Evolutionary conservation across 1,139 yeast species (phyloP).

Genomic region (Geotrichum siamense): DNA sequence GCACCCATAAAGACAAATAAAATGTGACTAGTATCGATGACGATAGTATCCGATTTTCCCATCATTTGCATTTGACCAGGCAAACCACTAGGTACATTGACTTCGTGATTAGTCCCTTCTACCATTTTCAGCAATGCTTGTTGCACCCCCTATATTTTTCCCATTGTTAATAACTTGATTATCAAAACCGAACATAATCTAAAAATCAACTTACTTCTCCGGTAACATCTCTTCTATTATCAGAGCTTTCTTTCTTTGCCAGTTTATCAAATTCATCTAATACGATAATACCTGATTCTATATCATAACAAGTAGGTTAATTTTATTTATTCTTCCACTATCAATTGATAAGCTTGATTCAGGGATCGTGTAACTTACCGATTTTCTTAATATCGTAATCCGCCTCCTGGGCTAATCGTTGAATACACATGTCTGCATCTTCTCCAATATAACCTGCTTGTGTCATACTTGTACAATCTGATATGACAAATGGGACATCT

Average conservation of each 20-base stretch:
- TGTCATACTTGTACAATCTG: constrained; percentile 50
- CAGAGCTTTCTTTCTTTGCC: constrained; percentile 40
- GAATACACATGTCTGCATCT: constrained; percentile 48
- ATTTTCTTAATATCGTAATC: constrained; percentile 41
- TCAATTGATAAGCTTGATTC: too few species aligned
- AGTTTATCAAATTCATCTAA: constrained; percentile 50
- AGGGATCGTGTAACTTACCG: too few species aligned
- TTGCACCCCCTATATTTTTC: constrained; percentile 44
- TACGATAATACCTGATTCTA: constrained; percentile 48
- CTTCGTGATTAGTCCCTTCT: constrained; percentile 46
- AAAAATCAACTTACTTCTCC: constrained; percentile 35
- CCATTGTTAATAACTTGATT: background rate
- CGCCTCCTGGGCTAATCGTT: constrained; percentile 42
- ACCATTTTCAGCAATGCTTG: constrained; percentile 47
- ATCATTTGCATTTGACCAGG: constrained; percentile 23
- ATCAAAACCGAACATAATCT: background rate
- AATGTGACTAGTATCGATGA: constrained; percentile 46
- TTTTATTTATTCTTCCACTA: too few species aligned
- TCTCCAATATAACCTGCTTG: constrained; percentile 57
- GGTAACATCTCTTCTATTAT: constrained; percentile 47
- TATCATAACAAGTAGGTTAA: background rate
- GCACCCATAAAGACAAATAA: constrained; percentile 51
- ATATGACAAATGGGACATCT: constrained; percentile 47
- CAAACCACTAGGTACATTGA: constrained; percentile 40
- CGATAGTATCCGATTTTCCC: constrained; percentile 36